Base-by-base conservation (phyloP, 805 yeast species). In the Candida qinlingensis region DNA sequence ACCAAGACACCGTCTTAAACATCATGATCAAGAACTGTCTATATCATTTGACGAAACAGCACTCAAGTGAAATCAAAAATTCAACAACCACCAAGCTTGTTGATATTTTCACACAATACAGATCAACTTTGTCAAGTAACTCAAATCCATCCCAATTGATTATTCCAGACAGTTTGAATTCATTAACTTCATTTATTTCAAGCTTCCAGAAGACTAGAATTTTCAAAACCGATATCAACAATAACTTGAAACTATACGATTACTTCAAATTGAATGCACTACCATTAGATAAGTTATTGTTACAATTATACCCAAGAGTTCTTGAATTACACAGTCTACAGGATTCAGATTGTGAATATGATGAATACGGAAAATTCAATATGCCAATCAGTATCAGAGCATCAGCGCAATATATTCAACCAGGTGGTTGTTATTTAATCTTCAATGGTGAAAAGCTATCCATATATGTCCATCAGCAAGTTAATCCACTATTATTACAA, bases 261-360 rank as follows among this genome's bases (percentile, higher is more conserved):
- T 69, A 76, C 44, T 74, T 71, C 51, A 67, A 71, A 41, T 68
- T 88, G 61, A 70, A 76, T 55, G 68, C 74, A 6, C 70, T 78
- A 63, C 76, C 85, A 4, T 62, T 84, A 12, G 80, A 77, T 26
- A 73, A 74, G 44, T 69, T 91, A 25, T 69, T 81, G 26, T 77
- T 76, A 50, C 81, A 80, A 52, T 71, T 94, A 37, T 94, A 91
- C 60, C 98, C 99, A 1, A 81, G 85, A 9, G 70, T 92, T 48
- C 73, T 86, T 33, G 87, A 86, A 37, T 64, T 92, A 28, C 96
- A 90, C 62, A 73, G 77, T 4, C 65, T 87, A 49, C 67, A 67
- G 3, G 84, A 77, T 8, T 69, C 68, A 1, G 96, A 87, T 52
- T 80, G 81, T 39, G 69, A 70, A 6, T 67, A 61, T 46, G 77